Base-by-base conservation (phyloP, 345 rosid genomes). In the Populus euphratica region DNA sequence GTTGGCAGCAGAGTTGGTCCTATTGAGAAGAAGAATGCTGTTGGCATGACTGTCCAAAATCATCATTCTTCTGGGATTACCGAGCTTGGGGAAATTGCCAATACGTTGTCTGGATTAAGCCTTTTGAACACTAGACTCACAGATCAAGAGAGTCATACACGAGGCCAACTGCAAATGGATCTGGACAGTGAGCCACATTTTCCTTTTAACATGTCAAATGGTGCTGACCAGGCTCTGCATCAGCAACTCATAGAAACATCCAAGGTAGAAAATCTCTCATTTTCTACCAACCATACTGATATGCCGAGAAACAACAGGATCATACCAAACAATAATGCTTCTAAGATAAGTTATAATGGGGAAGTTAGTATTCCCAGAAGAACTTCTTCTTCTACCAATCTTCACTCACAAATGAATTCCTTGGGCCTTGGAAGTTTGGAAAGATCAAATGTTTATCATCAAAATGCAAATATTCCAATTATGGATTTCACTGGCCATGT, bases 321-420 rank as follows among this genome's bases (percentile, higher is more conserved):
- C 52, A 9, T 80, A 35, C 81, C 90, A 36, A 83, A 84, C 73
- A 75, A 76, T 80, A 85, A 82, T 80, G 81, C 85, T 86, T 85
- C 89, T 69, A 78, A 79, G 35, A 70, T 81, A 74, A 83, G 76
- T 86, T 81, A 88, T 68, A 81, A 76, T 67, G 88, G 90, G 63
- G 89, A 83, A 76, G 83, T 75, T 75, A 86, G 82, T 76, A 81
- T 93, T 77, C 94, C 94, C 23, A 90, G 81, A 84, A 81, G 88
- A 87, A 86, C 89, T 73, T 81, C 83, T 81, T 90, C 96, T 78
- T 89, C 91, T 47, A 86, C 91, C 75, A 90, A 88, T 87, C 91
- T 91, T 56, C 86, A 86, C 81, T 81, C 90, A 54, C 81, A 79
- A 59, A 73, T 81, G 80, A 88, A 85, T 81, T 84, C 89, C 70